Percentiles rank a stretch among this genome's conserved stretches.
Evolutionary conservation across 768 basidiomycete genomes (phyloP).

Genomic region (Mycena maculata): DNA sequence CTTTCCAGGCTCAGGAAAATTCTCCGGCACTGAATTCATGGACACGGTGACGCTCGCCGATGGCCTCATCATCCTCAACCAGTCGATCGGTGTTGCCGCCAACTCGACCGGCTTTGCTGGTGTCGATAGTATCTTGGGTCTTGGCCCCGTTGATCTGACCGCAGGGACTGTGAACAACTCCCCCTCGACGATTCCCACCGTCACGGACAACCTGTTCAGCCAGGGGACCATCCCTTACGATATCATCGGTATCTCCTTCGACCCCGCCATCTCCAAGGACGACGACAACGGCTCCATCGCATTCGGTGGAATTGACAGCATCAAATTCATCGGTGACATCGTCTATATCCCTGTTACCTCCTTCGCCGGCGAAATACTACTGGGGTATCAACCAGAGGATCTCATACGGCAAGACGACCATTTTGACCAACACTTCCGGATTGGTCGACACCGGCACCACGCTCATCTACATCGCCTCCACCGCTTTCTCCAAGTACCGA

Average conservation of each 20-base stretch:
- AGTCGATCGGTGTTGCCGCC: conserved; percentile 75
- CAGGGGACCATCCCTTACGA: conserved; percentile 53
- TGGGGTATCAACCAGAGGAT: conserved; percentile 74
- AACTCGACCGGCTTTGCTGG: conserved; percentile 27
- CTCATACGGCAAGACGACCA: conserved; percentile 60
- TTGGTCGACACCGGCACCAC: conserved; percentile 65
- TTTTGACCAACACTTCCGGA: conserved; percentile 58
- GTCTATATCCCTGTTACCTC: conserved; percentile 54
- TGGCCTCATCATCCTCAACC: conserved; percentile 60
- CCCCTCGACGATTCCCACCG: conserved; percentile 58
- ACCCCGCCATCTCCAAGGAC: conserved; percentile 53
- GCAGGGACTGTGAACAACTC: conserved; percentile 37
- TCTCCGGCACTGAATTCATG: conserved; percentile 62
- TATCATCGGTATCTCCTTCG: conserved; percentile 63
- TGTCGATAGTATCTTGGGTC: conserved; percentile 74
- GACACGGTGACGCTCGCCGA: conserved; percentile 66
- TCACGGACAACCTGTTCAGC: conserved; percentile 64
- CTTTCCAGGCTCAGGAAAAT: no score
- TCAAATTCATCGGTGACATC: conserved; percentile 57
- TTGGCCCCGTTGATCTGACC: conserved; percentile 71
- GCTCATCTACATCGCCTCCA: conserved; percentile 23
- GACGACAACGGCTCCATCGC: conserved; percentile 52
- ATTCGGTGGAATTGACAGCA: conserved; percentile 57
- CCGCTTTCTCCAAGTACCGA: conserved; percentile 55
- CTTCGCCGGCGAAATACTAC: conserved; percentile 56